Evolutionary conservation across 176 grass and related monocot genomes (phyloP).

Genomic region (bread wheat (Triticum aestivum)): IWGSC_CS_RefSeq_v2.1 NC_057810.1:599649611-599650110

Average conservation of each 20-base stretch:
- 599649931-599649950: not conserved
- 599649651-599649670: too few species aligned
- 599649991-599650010: not conserved
- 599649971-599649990: not conserved
- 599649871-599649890: not conserved
- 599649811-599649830: not conserved
- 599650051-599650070: slow-evolving; percentile 42
- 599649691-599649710: not conserved
- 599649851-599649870: slow-evolving; percentile 22
- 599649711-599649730: not conserved
- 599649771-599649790: not conserved
- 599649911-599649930: not conserved
- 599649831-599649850: not conserved
- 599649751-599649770: slow-evolving; percentile 29
- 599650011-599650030: not conserved
- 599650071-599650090: slow-evolving; percentile 46
- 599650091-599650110: slow-evolving; percentile 88
- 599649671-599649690: not conserved
- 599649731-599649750: slow-evolving; percentile 4
- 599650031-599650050: slow-evolving; percentile 18
- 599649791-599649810: not conserved
- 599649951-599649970: not conserved
- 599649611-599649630: not conserved
- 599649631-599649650: not conserved
- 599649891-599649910: not conserved